Evolutionary conservation across 306 rosid genomes (phyloP).

Genomic region (Citrullus mucosospermus): DNA sequence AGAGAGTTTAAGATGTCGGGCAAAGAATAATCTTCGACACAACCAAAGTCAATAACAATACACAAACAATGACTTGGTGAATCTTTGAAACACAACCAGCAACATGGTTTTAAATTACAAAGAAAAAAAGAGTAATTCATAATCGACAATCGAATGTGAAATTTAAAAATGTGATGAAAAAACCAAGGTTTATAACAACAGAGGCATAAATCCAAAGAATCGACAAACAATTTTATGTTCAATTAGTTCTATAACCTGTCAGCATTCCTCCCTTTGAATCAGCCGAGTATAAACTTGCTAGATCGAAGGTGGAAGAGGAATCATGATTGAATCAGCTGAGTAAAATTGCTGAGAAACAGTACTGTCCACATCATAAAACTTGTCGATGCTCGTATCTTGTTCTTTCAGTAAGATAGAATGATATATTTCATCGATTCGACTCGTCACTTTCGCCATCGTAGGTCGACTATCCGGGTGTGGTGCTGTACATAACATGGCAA

Average conservation of each 20-base stretch:
- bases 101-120: not conserved
- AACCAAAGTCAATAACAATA: not conserved
- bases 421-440: conserved; percentile 47
- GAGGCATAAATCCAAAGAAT: not conserved
- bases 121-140: not conserved
- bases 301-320: not conserved
- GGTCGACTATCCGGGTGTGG: conserved; percentile 73
- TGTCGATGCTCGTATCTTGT: not conserved
- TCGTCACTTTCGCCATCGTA: conserved; percentile 54
- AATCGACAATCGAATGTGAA: not conserved
- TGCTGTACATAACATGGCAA: conserved; percentile 65
- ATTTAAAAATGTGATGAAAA: not conserved
- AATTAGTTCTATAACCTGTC: not conserved
- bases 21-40: not conserved
- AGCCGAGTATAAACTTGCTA: not conserved
- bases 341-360: conserved; percentile 6
- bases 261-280: not conserved
- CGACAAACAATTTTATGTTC: not conserved
- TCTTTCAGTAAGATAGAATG: conserved; percentile 22
- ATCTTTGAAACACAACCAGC: not conserved
- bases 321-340: not conserved
- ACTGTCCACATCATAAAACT: not conserved
- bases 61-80: not conserved
- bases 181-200: not conserved
- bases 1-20: not conserved